Percentiles rank a stretch among this genome's conserved stretches.
Evolutionary conservation across 2,329 filamentous ascomycete genomes (phyloP).

Genomic region (Aphanoascus verrucosus): DNA sequence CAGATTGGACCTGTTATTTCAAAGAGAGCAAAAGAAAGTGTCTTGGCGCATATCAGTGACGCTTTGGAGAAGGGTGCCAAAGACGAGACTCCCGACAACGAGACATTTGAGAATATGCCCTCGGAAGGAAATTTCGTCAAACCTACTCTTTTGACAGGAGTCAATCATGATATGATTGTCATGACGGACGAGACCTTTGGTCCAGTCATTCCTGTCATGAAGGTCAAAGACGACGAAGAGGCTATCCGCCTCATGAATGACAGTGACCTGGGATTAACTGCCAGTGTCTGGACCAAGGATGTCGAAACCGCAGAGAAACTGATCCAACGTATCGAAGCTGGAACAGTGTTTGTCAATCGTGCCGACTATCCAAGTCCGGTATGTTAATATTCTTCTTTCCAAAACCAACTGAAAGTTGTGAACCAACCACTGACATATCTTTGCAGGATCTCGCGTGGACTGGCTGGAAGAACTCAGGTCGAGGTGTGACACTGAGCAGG

Average conservation of each 20-base stretch:
- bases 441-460: slow-evolving; percentile 83
- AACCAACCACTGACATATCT: slow-evolving; percentile 14
- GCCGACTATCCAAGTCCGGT: slow-evolving; percentile 87
- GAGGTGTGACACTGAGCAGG: slow-evolving; percentile 75
- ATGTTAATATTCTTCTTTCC: slow-evolving; percentile 35
- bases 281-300: slow-evolving; percentile 96
- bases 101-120: slow-evolving; percentile 61
- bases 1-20: slow-evolving; percentile 85
- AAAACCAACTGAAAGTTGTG: too few relatives aligned
- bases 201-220: slow-evolving; percentile 81
- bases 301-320: slow-evolving; percentile 62
- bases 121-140: slow-evolving; percentile 78
- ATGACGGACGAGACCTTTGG: slow-evolving; percentile 96
- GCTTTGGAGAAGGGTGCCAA: slow-evolving; percentile 73
- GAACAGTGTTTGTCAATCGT: slow-evolving; percentile 92
- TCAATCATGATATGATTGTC: slow-evolving; percentile 71
- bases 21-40: slow-evolving; percentile 62
- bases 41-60: slow-evolving; percentile 69
- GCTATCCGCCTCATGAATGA: slow-evolving; percentile 85
- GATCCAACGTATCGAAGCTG: slow-evolving; percentile 72
- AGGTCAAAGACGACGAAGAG: slow-evolving; percentile 69
- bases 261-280: slow-evolving; percentile 84
- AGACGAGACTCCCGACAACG: slow-evolving; percentile 72
- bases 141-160: slow-evolving; percentile 69
- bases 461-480: slow-evolving; percentile 94